Base-by-base conservation (phyloP, 495 filamentous ascomycete genomes). In the Neurospora terricola region DNA sequence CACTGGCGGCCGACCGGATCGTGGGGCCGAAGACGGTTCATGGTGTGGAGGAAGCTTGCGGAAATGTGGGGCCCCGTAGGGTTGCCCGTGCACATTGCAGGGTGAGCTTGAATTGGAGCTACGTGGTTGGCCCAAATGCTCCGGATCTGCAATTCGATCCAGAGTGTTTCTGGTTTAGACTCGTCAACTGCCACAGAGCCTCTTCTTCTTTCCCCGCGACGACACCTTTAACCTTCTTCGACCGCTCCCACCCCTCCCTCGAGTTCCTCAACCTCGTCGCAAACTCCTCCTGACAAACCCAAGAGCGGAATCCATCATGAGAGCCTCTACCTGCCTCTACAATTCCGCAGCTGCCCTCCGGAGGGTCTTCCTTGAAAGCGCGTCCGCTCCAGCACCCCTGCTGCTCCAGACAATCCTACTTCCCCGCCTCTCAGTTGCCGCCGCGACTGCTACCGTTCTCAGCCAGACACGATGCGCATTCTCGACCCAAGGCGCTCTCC, bases 321-420 rank as follows among this genome's bases (percentile, higher is more conserved):
- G 69, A 54, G 73, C 42, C 69, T 76, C 82, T 21, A 74, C 72
- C 72, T 84, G 83, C 73, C 54, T 80, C 21, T 85, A 82, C 79
- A 83, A 76, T 73, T 76, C 82, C 73, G 79, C 80, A 68, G 43
- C 70, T 23, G 82, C 82, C 76, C 79, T 85, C 14, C 80, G 81
- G 21, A 76, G 77, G 59, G 78, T 84, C 7, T 83, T 85, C 69
- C 54, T 85, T 40, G 73, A 76, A 69, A 76, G 74, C 72, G 74
- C 75, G n/a, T 23, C 45, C 40, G 39, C 27, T 7, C 62, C 62
- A 37, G 38, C 27, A 16, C 72, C 45, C 37, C 70, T 79, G n/a
- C 75, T 66, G 14, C 76, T 73, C 45, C 38, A 66, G 27, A 34
- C 54, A 16, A 18, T 77, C 59, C 59, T 78, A 23, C 30, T 78